A percentile compares a stretch with the other conserved stretches of the same genome.
Conservation (phyloP, 495 filamentous ascomycete species). For the Penicillium dipodomyicola region DNA sequence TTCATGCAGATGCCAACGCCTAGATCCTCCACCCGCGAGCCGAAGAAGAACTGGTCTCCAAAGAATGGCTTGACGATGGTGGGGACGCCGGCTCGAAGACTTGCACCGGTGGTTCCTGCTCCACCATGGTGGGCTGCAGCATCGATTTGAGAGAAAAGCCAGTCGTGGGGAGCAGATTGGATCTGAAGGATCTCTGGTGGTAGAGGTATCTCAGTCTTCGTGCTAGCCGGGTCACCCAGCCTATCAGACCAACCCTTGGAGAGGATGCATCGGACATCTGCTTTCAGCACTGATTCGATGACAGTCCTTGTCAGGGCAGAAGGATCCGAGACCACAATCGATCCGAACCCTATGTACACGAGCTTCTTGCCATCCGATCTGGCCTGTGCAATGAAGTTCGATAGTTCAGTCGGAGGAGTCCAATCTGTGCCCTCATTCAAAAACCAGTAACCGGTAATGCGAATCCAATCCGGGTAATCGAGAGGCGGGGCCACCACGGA, state of each 20-base stretch:
- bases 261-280: conserved; percentile 90
- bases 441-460: conserved; percentile 97
- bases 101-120: conserved; percentile 92
- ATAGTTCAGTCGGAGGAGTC: conserved; percentile 71
- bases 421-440: conserved; percentile 77
- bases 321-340: conserved; percentile 90
- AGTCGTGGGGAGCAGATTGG: conserved; percentile 90
- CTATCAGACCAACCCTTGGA: conserved; percentile 99
- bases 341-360: conserved; percentile 96
- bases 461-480: conserved; percentile 97
- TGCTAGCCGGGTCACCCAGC: conserved; percentile 57
- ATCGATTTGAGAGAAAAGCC: conserved; percentile 92
- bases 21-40: conserved; percentile 80
- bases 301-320: conserved; percentile 83
- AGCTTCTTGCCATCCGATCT: conserved; percentile 81
- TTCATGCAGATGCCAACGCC: conserved; percentile 89
- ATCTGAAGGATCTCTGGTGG: conserved; percentile 84
- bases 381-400: conserved; percentile 76
- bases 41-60: conserved; percentile 97
- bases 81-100: conserved; percentile 84
- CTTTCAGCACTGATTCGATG: conserved; percentile 84
- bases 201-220: conserved; percentile 65
- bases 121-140: conserved; percentile 94
- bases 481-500: conserved; percentile 87
- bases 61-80: conserved; percentile 98